phyloP scores from a whole-genome alignment of 192 early-diverging fungal species.

The Linnemannia exigua region DNA sequence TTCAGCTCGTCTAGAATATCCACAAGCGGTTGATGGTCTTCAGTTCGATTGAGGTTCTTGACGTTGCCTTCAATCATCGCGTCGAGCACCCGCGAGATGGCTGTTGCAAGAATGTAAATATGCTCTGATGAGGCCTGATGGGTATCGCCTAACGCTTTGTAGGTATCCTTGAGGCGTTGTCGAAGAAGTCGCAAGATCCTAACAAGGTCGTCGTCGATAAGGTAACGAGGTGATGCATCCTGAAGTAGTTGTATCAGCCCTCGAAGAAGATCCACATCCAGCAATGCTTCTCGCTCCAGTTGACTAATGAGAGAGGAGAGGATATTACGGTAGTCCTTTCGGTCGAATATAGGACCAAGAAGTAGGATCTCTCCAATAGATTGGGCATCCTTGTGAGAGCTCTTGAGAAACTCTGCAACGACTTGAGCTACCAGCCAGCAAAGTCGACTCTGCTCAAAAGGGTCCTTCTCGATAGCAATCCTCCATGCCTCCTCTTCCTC shows the following conservation, averaged over 20 bases:
- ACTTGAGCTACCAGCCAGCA: background rate
- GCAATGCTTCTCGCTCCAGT: conserved; percentile 3
- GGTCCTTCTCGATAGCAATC: conserved; percentile 4
- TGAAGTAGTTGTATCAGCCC: background rate
- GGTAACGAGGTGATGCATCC: background rate
- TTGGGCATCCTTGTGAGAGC: background rate
- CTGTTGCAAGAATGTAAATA: background rate
- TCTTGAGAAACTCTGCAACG: background rate
- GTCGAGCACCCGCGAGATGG: conserved; percentile 6
- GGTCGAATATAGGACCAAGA: background rate
- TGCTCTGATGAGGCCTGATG: background rate
- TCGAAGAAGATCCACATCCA: background rate
- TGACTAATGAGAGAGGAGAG: background rate
- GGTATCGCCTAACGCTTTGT: background rate
- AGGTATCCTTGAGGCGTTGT: conserved; percentile 1
- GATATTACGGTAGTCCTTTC: background rate
- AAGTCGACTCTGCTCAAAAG: conserved; percentile 5
- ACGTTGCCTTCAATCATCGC: conserved; percentile 5
- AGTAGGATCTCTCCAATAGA: conserved; percentile 4
- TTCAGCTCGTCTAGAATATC: background rate
- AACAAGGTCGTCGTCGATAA: conserved; percentile 6
- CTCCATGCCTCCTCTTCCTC: background rate
- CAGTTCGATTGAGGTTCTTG: background rate
- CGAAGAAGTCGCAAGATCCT: conserved; percentile 2
- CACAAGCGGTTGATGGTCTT: conserved; percentile 6